Evolutionary conservation across 306 rosid genomes (phyloP).

Genomic region (Casuarina glauca): DNA sequence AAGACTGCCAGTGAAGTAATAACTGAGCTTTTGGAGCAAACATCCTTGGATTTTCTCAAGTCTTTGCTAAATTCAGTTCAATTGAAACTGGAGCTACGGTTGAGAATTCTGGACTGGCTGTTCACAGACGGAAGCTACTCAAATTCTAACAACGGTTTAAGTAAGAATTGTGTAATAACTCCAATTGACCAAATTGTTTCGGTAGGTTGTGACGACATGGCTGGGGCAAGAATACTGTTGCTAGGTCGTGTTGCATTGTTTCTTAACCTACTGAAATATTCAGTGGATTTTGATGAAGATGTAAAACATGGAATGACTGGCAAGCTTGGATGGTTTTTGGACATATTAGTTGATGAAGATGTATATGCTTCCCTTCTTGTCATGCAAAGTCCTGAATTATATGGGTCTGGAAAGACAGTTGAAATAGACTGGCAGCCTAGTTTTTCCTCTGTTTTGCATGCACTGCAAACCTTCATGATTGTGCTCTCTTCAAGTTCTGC

Average conservation of each 20-base stretch:
- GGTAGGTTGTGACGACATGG: conserved; percentile 50
- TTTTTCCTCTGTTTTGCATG: conserved; percentile 60
- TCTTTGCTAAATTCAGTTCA: conserved; percentile 62
- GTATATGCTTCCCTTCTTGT: conserved; percentile 68
- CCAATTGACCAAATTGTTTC: conserved; percentile 38
- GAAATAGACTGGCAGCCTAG: conserved; percentile 66
- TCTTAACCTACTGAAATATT: conserved; percentile 58
- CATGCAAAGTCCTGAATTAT: conserved; percentile 56
- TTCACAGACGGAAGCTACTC: conserved; percentile 44
- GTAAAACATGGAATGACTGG: conserved; percentile 45
- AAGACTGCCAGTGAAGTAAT: conserved; percentile 55
- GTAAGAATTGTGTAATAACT: conserved; percentile 32
- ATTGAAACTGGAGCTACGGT: conserved; percentile 54
- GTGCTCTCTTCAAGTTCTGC: conserved; percentile 64
- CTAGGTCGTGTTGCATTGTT: conserved; percentile 58
- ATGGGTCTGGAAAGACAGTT: conserved; percentile 54
- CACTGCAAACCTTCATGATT: conserved; percentile 72
- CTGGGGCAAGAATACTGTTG: conserved; percentile 40
- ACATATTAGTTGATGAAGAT: conserved; percentile 61
- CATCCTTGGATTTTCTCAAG: conserved; percentile 59
- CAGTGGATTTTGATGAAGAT: conserved; percentile 52
- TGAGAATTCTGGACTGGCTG: conserved; percentile 61
- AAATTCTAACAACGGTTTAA: conserved; percentile 31
- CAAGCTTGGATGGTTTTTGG: conserved; percentile 72
- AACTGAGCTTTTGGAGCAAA: conserved; percentile 72